Conservation (phyloP, 345 rosid genomes). For the Draba incana region DNA sequence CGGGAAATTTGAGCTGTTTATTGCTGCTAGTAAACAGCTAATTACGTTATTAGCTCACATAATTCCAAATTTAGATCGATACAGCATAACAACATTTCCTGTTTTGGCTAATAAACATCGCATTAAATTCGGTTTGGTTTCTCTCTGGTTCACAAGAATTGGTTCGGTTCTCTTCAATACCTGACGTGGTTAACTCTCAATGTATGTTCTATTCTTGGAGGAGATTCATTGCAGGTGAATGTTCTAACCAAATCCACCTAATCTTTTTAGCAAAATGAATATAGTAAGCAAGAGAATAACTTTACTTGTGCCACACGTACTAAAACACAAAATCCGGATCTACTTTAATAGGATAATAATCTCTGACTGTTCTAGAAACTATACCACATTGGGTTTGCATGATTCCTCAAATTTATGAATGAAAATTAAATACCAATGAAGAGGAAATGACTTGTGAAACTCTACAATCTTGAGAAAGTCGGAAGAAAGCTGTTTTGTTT, state of each 20-base stretch:
- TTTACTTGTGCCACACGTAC: constrained; percentile 17
- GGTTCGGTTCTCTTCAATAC: not conserved
- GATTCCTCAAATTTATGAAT: not conserved
- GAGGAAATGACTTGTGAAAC: not conserved
- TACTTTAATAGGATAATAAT: not conserved
- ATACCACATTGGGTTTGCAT: not conserved
- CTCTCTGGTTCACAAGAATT: not conserved
- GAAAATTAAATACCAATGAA: not conserved
- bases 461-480: constrained; percentile 5
- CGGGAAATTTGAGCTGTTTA: too few relatives aligned
- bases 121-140: not conserved
- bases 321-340: not conserved
- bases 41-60: not conserved
- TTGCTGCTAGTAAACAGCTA: too few relatives aligned
- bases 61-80: not conserved
- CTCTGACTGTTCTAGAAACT: not conserved
- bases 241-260: constrained; percentile 25
- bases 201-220: not conserved
- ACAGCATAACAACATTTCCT: too few relatives aligned
- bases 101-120: too few relatives aligned
- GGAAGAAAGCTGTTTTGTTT: too few relatives aligned
- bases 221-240: constrained; percentile 33
- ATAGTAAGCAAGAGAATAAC: not conserved
- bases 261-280: not conserved
- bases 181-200: too few relatives aligned